Evolutionary conservation across 2,329 filamentous ascomycete genomes (phyloP), one percentile per base, ranked within the genome.

Genomic region (Aureobasidium subglaciale): DNA sequence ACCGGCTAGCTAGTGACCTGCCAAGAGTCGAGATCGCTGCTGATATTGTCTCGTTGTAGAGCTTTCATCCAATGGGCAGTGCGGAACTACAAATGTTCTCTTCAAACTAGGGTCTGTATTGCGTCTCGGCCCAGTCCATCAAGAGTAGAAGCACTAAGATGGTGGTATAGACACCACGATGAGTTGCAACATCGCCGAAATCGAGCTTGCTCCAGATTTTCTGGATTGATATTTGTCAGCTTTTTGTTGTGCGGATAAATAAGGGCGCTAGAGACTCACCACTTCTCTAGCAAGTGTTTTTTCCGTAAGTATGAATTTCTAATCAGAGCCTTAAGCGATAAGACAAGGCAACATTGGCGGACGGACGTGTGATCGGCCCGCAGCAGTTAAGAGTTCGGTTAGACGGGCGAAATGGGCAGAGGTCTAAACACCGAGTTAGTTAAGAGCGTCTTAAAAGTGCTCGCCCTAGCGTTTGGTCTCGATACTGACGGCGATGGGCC

Each of bases 381-480:
- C 29, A 16, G 38, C 38, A 38, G 35, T 43, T 24, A 54, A 35
- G 20, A 54, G 41, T 45, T 45, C 38, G 4, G 25, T 34, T 5
- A 57, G 56, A n/a, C 48, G 37, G 48, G 27, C 42, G 15, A 40
- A 57, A 27, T 57, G 56, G 22, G 56, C 37, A 45, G 46, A 38
- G 30, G 49, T 41, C 48, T 40, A 57, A 40, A 52, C 40, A 29
- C 37, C 38, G 45, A 57, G 32, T 42, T 57, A 40, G 22, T 18
- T n/a, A 42, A 43, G 25, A 25, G 46, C 56, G 13, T 52, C 48
- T 43, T 42, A 20, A 29, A 42, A 41, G 30, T 49, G 45, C 48
- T 57, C 48, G 37, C 56, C 56, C 18, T 53, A 25, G 25, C 41
- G 48, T 52, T 57, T 57, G 24, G 56, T 57, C 40, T 57, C 48